Conservation (phyloP, 371 early-diverging fungal genomes). For the Blyttiomyces sp. region DNA sequence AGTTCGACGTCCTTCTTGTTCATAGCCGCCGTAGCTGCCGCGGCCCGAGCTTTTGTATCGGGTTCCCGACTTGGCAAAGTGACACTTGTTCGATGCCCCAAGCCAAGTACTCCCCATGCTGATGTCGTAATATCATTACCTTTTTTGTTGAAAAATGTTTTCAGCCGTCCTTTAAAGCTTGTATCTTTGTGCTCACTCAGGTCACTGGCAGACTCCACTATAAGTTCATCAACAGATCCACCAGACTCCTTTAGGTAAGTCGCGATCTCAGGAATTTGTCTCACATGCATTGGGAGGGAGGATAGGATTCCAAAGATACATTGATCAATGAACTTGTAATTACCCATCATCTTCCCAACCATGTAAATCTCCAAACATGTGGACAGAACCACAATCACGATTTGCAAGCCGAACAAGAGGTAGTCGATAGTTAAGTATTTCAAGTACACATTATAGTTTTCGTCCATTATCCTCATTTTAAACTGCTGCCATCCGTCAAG, state of each 20-base stretch:
- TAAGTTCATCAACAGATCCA: too few species aligned
- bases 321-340: conserved; percentile 15
- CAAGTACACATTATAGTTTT: not conserved
- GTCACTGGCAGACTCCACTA: too few species aligned
- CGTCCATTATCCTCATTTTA: not conserved
- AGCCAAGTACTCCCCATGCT: too few species aligned
- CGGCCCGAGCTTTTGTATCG: too few species aligned
- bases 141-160: too few species aligned
- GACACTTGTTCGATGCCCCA: too few species aligned
- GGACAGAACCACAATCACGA: not conserved
- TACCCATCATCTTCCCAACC: not conserved
- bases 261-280: conserved; percentile 10
- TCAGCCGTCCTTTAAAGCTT: too few species aligned
- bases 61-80: too few species aligned
- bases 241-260: not conserved
- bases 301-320: conserved; percentile 9
- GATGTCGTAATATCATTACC: too few species aligned
- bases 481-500: conserved; percentile 18
- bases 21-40: too few species aligned
- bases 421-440: not conserved
- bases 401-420: not conserved
- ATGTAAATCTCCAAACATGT: not conserved
- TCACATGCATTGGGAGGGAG: conserved; percentile 5
- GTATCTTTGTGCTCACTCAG: too few species aligned
- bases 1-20: too few species aligned